These are phyloP conservation scores for Pterocarpus santalinus DNA, from an alignment of 306 rosid genomes.

Conservation along the genomic window DNA sequence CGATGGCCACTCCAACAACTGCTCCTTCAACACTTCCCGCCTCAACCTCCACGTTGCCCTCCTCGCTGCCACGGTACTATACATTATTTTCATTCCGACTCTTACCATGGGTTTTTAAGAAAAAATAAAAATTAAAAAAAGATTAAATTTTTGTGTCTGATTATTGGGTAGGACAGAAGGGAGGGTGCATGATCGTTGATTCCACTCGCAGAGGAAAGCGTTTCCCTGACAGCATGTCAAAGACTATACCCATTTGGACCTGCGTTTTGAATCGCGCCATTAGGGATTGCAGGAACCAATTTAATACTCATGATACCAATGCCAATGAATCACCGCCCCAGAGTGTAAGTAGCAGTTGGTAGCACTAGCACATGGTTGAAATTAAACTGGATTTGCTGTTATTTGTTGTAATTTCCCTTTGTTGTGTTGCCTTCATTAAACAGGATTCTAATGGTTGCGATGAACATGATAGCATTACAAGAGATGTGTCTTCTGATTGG, in stretches of 20 bases:
- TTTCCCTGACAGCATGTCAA: conserved; percentile 97
- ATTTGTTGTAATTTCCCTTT: no score
- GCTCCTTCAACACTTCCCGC: conserved; percentile 86
- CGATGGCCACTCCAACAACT: conserved; percentile 91
- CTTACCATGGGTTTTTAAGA: no score
- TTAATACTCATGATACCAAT: no score
- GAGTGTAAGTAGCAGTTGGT: no score
- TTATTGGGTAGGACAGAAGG: conserved; percentile 77
- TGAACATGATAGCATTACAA: no score
- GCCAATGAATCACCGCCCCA: no score
- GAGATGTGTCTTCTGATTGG: conserved; percentile 58
- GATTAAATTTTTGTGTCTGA: no score
- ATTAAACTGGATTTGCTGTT: no score
- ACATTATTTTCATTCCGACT: neutral
- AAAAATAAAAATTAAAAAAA: no score
- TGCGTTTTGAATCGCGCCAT: conserved; percentile 87
- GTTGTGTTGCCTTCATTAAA: no score
- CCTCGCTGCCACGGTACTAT: conserved; percentile 64
- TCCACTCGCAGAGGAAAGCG: conserved; percentile 91
- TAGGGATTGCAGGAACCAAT: conserved; percentile 45
- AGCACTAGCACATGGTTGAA: no score
- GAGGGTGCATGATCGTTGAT: conserved; percentile 90
- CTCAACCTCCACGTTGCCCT: conserved; percentile 89
- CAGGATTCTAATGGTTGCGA: no score
- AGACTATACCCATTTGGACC: conserved; percentile 93